Evolutionary conservation across 1,139 yeast genomes (phyloP), one percentile per base, ranked within the genome.

Genomic region (Taphrina sp.): DNA sequence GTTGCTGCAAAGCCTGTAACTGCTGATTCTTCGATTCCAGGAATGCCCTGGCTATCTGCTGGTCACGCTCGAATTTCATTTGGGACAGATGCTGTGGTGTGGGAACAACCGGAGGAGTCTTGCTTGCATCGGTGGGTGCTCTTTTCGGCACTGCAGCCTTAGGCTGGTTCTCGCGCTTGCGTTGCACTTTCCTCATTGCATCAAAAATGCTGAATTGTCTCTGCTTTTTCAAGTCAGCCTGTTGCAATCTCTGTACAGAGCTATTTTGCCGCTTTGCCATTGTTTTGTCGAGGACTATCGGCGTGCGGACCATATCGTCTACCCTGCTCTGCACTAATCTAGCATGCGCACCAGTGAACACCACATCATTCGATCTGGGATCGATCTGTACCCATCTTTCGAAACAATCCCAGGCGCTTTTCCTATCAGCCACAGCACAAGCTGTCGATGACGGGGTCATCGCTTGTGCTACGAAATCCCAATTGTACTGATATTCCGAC

Each of bases 331-430:
- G 94, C 0, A 97, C 96, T 61, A 78, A 80, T 58, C 81, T 80
- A 0, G 96, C 88, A 64, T 87, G 81, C 10, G 84, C 79, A 0
- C 98, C 98, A 64, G 87, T 83, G 81, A 92, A 80, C 64, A 42
- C 29, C 22, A 43, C 61, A 33, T 46, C 51, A 5, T 29, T 37
- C 19, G 61, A 55, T 17, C 42, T 82, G 58, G 92, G 96, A 64
- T 88, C 89, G 61, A 94, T 75, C 70, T 92, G 98, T 60, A 89
- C 85, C 74, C 94, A 92, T 61, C 98, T 75, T 69, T 92, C 98
- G 73, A 92, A 92, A 67, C 97, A 92, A 67, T 90, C 97, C 98
- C 98, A 92, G 0, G 98, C 95, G 0, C 97, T 92, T 65, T 98
- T 78, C 64, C 97, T 78, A 69, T 92, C 97, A 58, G 89, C 87